These are phyloP conservation scores for Warburgia ugandensis DNA, from an alignment of 164 flowering plant genomes.

Conservation along the genomic window DNA sequence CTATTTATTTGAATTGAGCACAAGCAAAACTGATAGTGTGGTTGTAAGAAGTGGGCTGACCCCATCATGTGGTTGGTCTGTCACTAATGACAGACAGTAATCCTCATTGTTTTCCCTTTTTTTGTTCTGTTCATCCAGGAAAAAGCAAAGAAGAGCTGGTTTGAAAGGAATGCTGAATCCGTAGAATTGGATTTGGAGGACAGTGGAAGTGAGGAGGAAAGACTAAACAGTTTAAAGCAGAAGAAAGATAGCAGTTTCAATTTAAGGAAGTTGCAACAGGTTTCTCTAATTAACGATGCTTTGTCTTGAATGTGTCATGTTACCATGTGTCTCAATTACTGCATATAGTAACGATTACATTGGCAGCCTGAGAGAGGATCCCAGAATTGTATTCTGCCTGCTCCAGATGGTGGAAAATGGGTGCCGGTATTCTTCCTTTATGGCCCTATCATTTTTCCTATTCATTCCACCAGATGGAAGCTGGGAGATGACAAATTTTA, in stretches of 20 bases:
- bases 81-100: not conserved
- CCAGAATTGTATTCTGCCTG: too few species aligned
- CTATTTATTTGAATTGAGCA: too few species aligned
- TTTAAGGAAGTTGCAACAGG: constrained; percentile 69
- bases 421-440: too few species aligned
- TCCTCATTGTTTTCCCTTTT: not conserved
- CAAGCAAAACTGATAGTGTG: too few species aligned
- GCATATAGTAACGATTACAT: too few species aligned
- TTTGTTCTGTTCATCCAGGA: constrained; percentile 35
- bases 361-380: too few species aligned
- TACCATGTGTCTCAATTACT: not conserved
- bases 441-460: not conserved
- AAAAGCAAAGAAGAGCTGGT: constrained; percentile 73
- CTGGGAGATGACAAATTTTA: not conserved
- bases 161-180: constrained; percentile 72
- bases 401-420: too few species aligned
- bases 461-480: not conserved
- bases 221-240: constrained; percentile 45
- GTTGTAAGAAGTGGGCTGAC: not conserved
- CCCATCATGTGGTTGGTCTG: not conserved
- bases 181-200: constrained; percentile 63
- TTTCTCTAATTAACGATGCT: constrained; percentile 8
- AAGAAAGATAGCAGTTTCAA: constrained; percentile 46
- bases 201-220: constrained; percentile 83
- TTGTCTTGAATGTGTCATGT: not conserved